Evolutionary conservation across 1,284 basidiomycete species (phyloP).

Genomic region (Somion occarium): DNA sequence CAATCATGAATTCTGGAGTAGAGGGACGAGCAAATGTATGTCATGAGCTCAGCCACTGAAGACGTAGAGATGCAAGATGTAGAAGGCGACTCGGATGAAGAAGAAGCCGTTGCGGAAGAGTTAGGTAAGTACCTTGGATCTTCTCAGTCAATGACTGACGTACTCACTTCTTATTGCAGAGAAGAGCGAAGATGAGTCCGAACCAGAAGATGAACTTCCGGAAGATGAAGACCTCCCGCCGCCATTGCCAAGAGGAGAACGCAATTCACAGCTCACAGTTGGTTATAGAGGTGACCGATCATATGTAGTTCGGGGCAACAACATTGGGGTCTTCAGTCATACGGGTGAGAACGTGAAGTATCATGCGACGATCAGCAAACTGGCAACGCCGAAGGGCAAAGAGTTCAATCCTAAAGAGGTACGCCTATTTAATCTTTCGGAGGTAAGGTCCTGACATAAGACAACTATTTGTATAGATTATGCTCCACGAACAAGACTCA

Average conservation of each 20-base stretch:
- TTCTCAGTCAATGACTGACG: background rate
- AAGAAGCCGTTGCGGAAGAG: constrained; percentile 67
- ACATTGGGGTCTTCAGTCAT: constrained; percentile 96
- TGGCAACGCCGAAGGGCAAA: constrained; percentile 81
- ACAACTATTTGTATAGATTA: constrained; percentile 64
- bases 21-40: constrained; percentile 78
- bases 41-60: constrained; percentile 63
- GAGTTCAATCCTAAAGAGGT: constrained; percentile 87
- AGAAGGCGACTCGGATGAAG: constrained; percentile 71
- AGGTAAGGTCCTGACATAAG: too few species aligned
- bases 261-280: constrained; percentile 88
- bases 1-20: constrained; percentile 24
- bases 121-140: constrained; percentile 29
- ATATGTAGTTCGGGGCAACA: constrained; percentile 93
- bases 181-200: constrained; percentile 34
- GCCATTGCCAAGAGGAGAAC: constrained; percentile 49
- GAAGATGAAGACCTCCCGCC: constrained; percentile 47
- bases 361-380: constrained; percentile 83
- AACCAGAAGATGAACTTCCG: constrained; percentile 44
- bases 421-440: constrained; percentile 17
- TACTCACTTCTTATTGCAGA: constrained; percentile 12
- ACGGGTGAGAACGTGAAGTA: constrained; percentile 82
- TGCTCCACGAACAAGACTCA: constrained; percentile 96
- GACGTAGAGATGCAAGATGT: constrained; percentile 86
- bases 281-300: constrained; percentile 97